These are phyloP conservation scores for Leptodontidium sp. DNA, from an alignment of 2,329 filamentous ascomycete genomes.

Conservation along the genomic window DNA sequence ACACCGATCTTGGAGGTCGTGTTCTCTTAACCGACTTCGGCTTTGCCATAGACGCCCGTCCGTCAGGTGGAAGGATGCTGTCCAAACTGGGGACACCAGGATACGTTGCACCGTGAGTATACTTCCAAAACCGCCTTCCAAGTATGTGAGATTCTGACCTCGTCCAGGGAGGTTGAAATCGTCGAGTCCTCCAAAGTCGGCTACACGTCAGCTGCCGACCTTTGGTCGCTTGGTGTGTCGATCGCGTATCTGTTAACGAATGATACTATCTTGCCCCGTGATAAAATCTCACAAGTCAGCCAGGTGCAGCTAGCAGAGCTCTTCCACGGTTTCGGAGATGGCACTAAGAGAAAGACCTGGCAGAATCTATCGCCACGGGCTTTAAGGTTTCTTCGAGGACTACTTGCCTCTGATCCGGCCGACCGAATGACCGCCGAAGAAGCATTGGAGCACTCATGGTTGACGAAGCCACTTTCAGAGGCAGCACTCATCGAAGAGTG, in stretches of 20 bases:
- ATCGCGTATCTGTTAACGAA: constrained; percentile 42
- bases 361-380: constrained; percentile 32
- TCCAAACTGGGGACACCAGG: constrained; percentile 45
- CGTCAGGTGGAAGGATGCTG: constrained; percentile 37
- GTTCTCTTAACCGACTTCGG: constrained; percentile 48
- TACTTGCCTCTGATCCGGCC: constrained; percentile 47
- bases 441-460: constrained; percentile 51
- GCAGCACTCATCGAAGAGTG: constrained; percentile 39
- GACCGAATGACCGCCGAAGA: constrained; percentile 47
- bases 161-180: constrained; percentile 35
- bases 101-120: constrained; percentile 45
- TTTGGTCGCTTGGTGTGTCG: constrained; percentile 46
- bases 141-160: constrained; percentile 15
- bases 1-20: constrained; percentile 43
- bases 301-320: constrained; percentile 33
- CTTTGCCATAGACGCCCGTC: constrained; percentile 39
- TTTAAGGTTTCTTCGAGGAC: constrained; percentile 46
- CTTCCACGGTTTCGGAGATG: constrained; percentile 29
- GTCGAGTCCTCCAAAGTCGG: constrained; percentile 28
- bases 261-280: constrained; percentile 32
- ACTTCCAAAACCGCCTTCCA: not conserved
- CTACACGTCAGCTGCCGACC: constrained; percentile 45
- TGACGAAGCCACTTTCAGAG: constrained; percentile 42
- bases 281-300: constrained; percentile 35
- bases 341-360: constrained; percentile 26